These are phyloP conservation scores for Saccharomyces hybrid DNA, from an alignment of 1,139 yeast species.

Conservation along the genomic window DNA sequence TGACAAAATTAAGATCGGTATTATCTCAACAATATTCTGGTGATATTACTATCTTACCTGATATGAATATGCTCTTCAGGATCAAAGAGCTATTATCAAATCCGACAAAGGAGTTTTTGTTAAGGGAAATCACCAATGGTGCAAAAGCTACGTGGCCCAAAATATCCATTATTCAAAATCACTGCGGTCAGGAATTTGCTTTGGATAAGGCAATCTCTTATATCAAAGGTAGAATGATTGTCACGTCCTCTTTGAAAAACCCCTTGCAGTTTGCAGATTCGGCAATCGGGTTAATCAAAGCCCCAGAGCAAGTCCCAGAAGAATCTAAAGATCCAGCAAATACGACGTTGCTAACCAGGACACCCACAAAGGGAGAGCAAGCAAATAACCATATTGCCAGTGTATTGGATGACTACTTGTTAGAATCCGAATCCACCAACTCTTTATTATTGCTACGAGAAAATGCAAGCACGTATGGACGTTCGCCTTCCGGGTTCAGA, in stretches of 20 bases:
- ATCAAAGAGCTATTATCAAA: constrained; percentile 60
- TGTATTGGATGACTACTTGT: constrained; percentile 13
- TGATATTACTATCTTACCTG: constrained; percentile 86
- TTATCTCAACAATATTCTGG: constrained; percentile 86
- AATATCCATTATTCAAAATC: constrained; percentile 72
- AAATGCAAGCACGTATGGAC: constrained; percentile 3
- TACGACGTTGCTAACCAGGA: not conserved
- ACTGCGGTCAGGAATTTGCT: constrained; percentile 82
- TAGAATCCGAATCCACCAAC: constrained; percentile 7
- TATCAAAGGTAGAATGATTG: constrained; percentile 59
- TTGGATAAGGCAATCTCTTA: constrained; percentile 68
- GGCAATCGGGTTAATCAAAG: constrained; percentile 19
- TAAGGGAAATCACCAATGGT: constrained; percentile 70
- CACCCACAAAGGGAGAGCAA: not conserved
- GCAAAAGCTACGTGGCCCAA: constrained; percentile 93
- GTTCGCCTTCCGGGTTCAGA: not conserved
- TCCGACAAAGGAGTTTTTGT: constrained; percentile 69
- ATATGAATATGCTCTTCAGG: constrained; percentile 49
- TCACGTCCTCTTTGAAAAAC: constrained; percentile 28
- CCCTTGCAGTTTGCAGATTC: constrained; percentile 26
- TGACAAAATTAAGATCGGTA: constrained; percentile 67
- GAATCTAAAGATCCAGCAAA: not conserved
- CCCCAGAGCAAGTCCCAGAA: constrained; percentile 5
- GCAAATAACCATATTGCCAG: constrained; percentile 2
- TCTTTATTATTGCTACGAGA: constrained; percentile 4